Evolutionary conservation across 306 rosid genomes (phyloP).

Genomic region (Casuarina equisetifolia): DNA sequence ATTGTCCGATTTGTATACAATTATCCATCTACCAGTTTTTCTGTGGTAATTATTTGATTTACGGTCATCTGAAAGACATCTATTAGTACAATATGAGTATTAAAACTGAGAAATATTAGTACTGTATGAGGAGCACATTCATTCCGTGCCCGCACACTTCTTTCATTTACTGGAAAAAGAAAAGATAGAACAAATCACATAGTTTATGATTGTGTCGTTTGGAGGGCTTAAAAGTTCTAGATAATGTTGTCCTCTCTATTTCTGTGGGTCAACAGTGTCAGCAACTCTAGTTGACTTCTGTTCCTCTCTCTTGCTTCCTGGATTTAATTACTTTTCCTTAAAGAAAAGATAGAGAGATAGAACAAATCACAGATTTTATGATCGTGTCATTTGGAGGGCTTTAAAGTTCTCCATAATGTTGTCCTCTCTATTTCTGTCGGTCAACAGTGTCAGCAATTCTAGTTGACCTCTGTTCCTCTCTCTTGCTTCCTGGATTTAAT

Average conservation of each 20-base stretch:
- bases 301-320: neutral
- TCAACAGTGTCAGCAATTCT: neutral
- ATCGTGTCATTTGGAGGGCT: neutral
- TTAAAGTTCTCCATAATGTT: neutral
- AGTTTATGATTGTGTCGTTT: neutral
- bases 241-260: neutral
- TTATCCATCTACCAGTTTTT: neutral
- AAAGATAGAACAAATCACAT: neutral
- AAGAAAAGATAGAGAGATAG: neutral
- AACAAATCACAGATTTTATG: neutral
- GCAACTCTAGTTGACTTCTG: neutral
- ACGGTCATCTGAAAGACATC: slow-evolving; percentile 15
- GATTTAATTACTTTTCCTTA: neutral
- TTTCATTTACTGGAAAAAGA: neutral
- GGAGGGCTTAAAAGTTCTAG: neutral
- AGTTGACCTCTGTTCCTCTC: neutral
- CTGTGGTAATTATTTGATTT: neutral
- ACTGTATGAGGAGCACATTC: neutral
- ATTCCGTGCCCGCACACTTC: neutral
- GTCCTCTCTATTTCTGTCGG: neutral
- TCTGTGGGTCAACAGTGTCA: neutral
- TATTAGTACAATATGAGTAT: slow-evolving; percentile 1
- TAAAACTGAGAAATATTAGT: neutral
- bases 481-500: slow-evolving; percentile 1
- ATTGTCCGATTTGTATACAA: neutral